Evolutionary conservation across 2,329 filamentous ascomycete genomes (phyloP).

Genomic region (Escovopsis weberi): DNA sequence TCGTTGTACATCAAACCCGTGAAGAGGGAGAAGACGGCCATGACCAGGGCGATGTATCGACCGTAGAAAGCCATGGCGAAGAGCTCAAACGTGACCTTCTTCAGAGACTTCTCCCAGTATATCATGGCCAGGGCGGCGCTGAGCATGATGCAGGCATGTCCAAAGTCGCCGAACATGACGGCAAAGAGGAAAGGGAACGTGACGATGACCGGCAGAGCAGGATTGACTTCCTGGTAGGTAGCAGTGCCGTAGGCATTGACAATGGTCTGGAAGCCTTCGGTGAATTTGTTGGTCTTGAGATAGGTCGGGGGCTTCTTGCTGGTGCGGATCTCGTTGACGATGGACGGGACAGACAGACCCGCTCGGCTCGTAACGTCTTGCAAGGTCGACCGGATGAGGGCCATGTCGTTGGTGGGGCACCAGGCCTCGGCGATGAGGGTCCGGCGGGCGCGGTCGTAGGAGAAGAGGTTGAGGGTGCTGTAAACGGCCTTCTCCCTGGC

Average conservation of each 20-base stretch:
- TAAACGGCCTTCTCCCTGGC: constrained; percentile 98
- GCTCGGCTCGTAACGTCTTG: constrained; percentile 95
- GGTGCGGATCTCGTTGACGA: constrained; percentile 94
- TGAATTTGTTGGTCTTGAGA: constrained; percentile 97
- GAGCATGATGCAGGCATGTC: constrained; percentile 84
- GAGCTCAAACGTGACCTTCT: constrained; percentile 85
- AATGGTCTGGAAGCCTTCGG: constrained; percentile 95
- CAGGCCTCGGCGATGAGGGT: constrained; percentile 96
- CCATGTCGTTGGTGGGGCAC: constrained; percentile 84
- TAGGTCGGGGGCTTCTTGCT: constrained; percentile 97
- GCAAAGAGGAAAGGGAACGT: constrained; percentile 99
- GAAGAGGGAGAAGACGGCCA: constrained; percentile 94
- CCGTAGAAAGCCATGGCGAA: constrained; percentile 99
- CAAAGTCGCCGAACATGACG: constrained; percentile 99
- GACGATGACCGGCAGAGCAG: constrained; percentile 84
- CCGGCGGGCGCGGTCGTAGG: constrained; percentile 88
- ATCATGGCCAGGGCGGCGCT: constrained; percentile 81
- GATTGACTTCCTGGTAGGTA: constrained; percentile 95
- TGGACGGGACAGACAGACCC: constrained; percentile 91
- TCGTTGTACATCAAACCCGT: constrained; percentile 98
- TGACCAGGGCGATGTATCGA: constrained; percentile 95
- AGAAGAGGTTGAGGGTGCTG: constrained; percentile 88
- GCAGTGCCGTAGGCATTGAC: constrained; percentile 97
- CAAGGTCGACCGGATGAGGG: constrained; percentile 79
- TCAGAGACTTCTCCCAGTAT: constrained; percentile 83